These are phyloP conservation scores for Fusarium illudens DNA, from an alignment of 2,329 filamentous ascomycete species.

Conservation along the genomic window DNA sequence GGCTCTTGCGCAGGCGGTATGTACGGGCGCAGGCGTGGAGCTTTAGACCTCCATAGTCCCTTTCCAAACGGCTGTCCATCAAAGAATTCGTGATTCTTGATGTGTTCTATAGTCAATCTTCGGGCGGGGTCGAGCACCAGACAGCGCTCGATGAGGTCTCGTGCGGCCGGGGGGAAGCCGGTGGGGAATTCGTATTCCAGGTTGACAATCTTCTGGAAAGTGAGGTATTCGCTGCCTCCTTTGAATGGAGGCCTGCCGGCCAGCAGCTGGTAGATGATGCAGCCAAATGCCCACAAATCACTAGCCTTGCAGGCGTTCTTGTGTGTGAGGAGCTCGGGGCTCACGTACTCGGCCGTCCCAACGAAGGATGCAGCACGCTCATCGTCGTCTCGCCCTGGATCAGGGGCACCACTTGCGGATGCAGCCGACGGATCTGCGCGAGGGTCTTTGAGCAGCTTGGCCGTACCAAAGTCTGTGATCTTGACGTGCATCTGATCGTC, in stretches of 20 bases:
- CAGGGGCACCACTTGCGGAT: conserved; percentile 49
- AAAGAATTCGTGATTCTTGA: conserved; percentile 97
- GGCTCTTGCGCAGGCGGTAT: conserved; percentile 79
- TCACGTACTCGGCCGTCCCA: conserved; percentile 97
- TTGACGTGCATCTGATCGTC: conserved; percentile 98
- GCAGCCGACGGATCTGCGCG: conserved; percentile 49
- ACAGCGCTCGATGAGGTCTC: conserved; percentile 88
- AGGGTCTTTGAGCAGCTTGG: conserved; percentile 76
- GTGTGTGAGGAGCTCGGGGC: conserved; percentile 93
- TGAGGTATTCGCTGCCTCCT: conserved; percentile 92
- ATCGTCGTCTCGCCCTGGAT: conserved; percentile 61
- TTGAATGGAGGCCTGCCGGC: conserved; percentile 98
- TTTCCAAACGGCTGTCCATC: conserved; percentile 86
- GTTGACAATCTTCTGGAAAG: conserved; percentile 96
- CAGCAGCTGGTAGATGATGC: conserved; percentile 95
- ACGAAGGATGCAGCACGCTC: conserved; percentile 92
- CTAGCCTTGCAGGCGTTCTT: conserved; percentile 98
- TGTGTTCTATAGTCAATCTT: conserved; percentile 90
- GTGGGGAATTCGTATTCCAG: conserved; percentile 93
- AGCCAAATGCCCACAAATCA: conserved; percentile 97
- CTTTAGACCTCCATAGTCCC: conserved; percentile 86
- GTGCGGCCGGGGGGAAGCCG: conserved; percentile 85
- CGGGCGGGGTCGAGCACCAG: conserved; percentile 87
- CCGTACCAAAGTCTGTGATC: conserved; percentile 98
- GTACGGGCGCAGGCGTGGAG: conserved; percentile 86